A percentile compares a stretch with the other conserved stretches of the same genome.
Evolutionary conservation across 2,329 filamentous ascomycete genomes (phyloP).

Genomic region (Alternaria alternata): DNA sequence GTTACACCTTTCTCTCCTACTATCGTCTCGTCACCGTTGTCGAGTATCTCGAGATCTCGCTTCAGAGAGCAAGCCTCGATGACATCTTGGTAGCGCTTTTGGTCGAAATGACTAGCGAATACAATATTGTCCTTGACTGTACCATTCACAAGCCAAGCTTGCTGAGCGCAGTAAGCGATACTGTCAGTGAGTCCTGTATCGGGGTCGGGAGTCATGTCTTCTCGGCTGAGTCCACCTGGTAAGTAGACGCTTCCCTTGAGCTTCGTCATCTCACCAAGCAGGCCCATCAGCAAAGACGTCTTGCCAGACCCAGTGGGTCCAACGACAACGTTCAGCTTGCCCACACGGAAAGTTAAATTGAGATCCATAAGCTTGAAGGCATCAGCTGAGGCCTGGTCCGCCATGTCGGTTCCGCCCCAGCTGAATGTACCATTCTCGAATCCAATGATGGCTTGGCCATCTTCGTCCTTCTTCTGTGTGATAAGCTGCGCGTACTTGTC

Average conservation of each 20-base stretch:
- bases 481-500: constrained; percentile 91
- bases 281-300: constrained; percentile 92
- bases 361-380: constrained; percentile 82
- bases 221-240: constrained; percentile 83
- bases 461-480: constrained; percentile 71
- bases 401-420: constrained; percentile 73
- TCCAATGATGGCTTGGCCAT: constrained; percentile 78
- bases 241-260: constrained; percentile 82
- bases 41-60: constrained; percentile 89
- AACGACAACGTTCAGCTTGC: constrained; percentile 89
- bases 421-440: constrained; percentile 86
- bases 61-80: constrained; percentile 90
- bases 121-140: constrained; percentile 96
- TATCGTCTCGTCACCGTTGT: constrained; percentile 89
- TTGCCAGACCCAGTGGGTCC: constrained; percentile 95
- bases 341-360: constrained; percentile 81
- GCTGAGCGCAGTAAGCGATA: constrained; percentile 94
- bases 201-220: constrained; percentile 82
- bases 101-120: constrained; percentile 82
- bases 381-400: constrained; percentile 67
- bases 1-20: constrained; percentile 98
- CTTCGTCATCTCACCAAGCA: constrained; percentile 94
- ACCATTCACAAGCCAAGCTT: constrained; percentile 95
- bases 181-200: constrained; percentile 89
- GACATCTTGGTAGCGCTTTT: constrained; percentile 85